Evolutionary conservation across 192 early-diverging fungal genomes (phyloP), one percentile per base, ranked within the genome.

Genomic region (Podila epicladia): DNA sequence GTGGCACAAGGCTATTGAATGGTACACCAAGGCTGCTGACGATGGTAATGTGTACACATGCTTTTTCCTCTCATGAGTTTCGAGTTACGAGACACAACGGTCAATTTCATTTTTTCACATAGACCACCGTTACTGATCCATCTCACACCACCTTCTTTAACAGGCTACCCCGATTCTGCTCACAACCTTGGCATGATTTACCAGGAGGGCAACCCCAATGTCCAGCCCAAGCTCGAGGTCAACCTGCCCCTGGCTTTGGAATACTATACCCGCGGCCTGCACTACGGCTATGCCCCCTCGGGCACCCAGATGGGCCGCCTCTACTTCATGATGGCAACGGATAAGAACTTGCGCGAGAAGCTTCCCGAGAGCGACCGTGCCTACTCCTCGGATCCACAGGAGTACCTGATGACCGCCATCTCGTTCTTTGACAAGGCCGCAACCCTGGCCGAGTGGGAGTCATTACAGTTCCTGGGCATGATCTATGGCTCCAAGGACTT

Each of bases 141-240:
- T 37, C 35, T 37, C 3, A 37, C 35, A 1, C 35, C 35, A 9
- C 35, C 35, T 9, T 37, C 35, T 9, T 9, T 37, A 9, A 37
- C 66, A 87, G 86, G 87, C 9, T 88, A 75, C 53, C 87, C 87
- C 11, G 87, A 88, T 33, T 73, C 87, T 48, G 87, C 87, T 4
- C 87, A 88, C 63, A 88, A 88, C 69, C 67, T 88, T 24, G 87
- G 72, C 38, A 82, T 88, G 63, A 82, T 88, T 33, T 83, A 86
- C 67, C 85, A 88, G 59, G 87, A 83, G 33, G 82, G 82, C 31
- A 71, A 73, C 55, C 65, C 67, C 26, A 73, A 75, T 19, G 69
- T 78, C 5, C 53, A 59, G 15, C 55, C 65, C 60, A 50, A 58
- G 41, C 59, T 78, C 9, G 75, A 78, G 51, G 82, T 77, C 45